A percentile compares a stretch with the other conserved stretches of the same genome.
These are phyloP conservation scores for Phlyctochytrium planicorne DNA, from an alignment of 192 early-diverging fungal species.

Conservation along the genomic window DNA sequence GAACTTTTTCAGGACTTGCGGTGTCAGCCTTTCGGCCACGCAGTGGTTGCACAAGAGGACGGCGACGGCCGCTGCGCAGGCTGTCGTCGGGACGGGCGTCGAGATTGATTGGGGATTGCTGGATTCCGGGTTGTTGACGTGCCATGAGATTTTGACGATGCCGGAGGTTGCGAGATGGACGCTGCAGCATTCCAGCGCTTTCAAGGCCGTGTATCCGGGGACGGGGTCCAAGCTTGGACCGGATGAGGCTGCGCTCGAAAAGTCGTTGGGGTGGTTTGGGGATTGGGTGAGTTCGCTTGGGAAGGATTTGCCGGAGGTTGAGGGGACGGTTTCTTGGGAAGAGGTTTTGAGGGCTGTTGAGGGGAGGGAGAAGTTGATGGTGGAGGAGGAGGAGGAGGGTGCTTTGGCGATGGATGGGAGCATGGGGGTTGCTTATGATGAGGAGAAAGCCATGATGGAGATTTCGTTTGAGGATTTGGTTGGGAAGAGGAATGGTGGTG, in stretches of 20 bases:
- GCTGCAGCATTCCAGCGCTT: too few relatives aligned
- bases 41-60: neutral
- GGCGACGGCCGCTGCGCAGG: neutral
- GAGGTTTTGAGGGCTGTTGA: neutral
- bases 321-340: neutral
- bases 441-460: too few relatives aligned
- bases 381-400: too few relatives aligned
- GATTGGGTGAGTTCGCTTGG: neutral
- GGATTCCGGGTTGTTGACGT: neutral
- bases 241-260: neutral
- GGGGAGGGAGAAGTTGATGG: too few relatives aligned
- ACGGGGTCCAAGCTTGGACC: too few relatives aligned
- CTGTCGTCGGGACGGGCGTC: neutral
- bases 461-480: too few relatives aligned
- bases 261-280: neutral
- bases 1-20: neutral
- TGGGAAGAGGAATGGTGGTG: too few relatives aligned
- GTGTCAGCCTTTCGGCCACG: neutral
- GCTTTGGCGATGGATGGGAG: too few relatives aligned
- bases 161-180: too few relatives aligned
- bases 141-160: neutral
- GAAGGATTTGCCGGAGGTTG: neutral
- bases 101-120: neutral
- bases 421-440: too few relatives aligned
- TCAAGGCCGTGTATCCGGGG: too few relatives aligned